phyloP scores from a whole-genome alignment of 768 basidiomycete genomes.

The Holtermanniella nyarrowii region DNA sequence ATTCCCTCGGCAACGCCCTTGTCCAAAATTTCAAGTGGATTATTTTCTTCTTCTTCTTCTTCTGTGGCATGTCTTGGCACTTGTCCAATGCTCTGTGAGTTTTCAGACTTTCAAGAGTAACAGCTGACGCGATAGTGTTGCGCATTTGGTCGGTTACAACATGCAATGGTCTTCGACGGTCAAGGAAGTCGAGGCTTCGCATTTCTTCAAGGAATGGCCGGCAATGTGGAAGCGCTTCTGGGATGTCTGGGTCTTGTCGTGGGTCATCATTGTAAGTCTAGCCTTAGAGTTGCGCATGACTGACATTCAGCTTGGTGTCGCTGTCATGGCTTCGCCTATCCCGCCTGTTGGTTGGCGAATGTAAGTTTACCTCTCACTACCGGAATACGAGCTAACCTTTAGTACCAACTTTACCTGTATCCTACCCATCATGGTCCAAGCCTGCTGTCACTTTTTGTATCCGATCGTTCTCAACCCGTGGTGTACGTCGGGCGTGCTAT shows the following conservation, averaged over 20 bases:
- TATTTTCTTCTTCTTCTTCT: slow-evolving; percentile 58
- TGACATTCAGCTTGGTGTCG: slow-evolving; percentile 42
- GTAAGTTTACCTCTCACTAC: slow-evolving; percentile 11
- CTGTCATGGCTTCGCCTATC: slow-evolving; percentile 49
- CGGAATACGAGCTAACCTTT: not conserved
- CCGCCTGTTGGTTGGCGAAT: slow-evolving; percentile 61
- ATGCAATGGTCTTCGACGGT: slow-evolving; percentile 64
- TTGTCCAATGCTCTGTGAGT: slow-evolving; percentile 49
- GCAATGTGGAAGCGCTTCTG: slow-evolving; percentile 72
- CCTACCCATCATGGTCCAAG: slow-evolving; percentile 33
- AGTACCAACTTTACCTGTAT: slow-evolving; percentile 38
- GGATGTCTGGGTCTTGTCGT: slow-evolving; percentile 48
- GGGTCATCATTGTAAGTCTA: slow-evolving; percentile 24
- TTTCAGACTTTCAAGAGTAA: slow-evolving; percentile 6
- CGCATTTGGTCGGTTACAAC: slow-evolving; percentile 54
- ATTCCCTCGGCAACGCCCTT: slow-evolving; percentile 34
- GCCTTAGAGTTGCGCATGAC: not conserved
- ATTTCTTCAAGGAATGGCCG: slow-evolving; percentile 84
- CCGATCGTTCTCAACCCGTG: slow-evolving; percentile 35
- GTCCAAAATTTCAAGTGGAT: slow-evolving; percentile 38
- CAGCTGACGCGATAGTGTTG: slow-evolving; percentile 35
- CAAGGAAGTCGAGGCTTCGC: slow-evolving; percentile 58
- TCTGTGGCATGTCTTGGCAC: slow-evolving; percentile 56
- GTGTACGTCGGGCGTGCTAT: no score
- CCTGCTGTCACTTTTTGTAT: slow-evolving; percentile 35